Conservation (phyloP, 1,139 yeast genomes). For the Candida tetrigidarum region DNA sequence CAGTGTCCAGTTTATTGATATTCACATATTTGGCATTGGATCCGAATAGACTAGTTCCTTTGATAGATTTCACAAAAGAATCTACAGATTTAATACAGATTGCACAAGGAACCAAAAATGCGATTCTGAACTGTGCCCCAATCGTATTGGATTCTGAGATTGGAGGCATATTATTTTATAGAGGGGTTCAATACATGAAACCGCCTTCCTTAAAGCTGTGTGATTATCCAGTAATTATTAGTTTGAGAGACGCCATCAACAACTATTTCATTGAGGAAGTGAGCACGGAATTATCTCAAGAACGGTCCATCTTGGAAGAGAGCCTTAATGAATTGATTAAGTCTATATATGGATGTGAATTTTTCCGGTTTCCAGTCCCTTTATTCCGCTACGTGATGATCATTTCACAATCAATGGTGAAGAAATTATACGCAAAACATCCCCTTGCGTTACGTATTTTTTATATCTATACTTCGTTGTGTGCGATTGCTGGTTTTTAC, state of each 20-base stretch:
- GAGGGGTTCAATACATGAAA: conserved; percentile 10
- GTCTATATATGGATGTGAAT: conserved; percentile 17
- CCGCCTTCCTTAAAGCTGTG: conserved; percentile 14
- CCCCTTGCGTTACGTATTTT: conserved; percentile 30
- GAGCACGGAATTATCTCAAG: conserved; percentile 12
- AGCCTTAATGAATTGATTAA: conserved; percentile 9
- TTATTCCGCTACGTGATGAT: conserved; percentile 31
- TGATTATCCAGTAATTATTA: conserved; percentile 22
- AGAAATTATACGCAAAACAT: conserved; percentile 23
- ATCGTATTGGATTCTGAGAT: conserved; percentile 19
- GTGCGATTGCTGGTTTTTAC: conserved; percentile 25
- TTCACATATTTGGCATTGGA: conserved; percentile 35
- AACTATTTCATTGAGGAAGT: conserved; percentile 12
- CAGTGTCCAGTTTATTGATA: conserved; percentile 27
- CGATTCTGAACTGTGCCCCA: conserved; percentile 20
- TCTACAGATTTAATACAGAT: conserved; percentile 25
- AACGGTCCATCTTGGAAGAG: background rate
- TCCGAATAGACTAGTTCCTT: conserved; percentile 33
- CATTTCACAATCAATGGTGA: conserved; percentile 22
- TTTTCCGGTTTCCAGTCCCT: conserved; percentile 30
- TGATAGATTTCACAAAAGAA: conserved; percentile 25
- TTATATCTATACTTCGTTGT: conserved; percentile 26
- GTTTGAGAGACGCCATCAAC: conserved; percentile 18
- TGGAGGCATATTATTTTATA: conserved; percentile 20
- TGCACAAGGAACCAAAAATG: conserved; percentile 22